Evolutionary conservation across 2,329 filamentous ascomycete genomes (phyloP).

Genomic region (Onygena corvina): DNA sequence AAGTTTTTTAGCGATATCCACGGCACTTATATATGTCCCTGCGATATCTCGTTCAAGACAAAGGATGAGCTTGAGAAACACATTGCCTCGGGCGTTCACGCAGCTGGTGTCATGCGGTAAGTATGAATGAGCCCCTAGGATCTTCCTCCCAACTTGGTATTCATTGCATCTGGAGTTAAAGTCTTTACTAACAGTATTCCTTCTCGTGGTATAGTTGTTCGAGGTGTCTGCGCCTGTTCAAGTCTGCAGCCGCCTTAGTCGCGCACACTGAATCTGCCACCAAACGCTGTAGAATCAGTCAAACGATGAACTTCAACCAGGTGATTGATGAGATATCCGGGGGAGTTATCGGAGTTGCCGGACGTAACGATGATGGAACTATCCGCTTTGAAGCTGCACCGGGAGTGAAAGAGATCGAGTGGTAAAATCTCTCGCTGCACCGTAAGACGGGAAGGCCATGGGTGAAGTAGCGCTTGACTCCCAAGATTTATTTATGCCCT

Average conservation of each 20-base stretch:
- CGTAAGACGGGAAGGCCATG: neutral
- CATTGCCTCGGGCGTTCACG: constrained; percentile 21
- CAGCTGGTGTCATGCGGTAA: constrained; percentile 17
- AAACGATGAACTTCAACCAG: constrained; percentile 22
- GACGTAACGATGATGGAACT: constrained; percentile 25
- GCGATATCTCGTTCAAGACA: constrained; percentile 21
- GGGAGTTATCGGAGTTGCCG: constrained; percentile 27
- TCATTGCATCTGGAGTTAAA: neutral
- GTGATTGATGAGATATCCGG: constrained; percentile 30
- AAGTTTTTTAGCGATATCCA: constrained; percentile 24
- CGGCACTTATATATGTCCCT: constrained; percentile 27
- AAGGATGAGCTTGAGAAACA: constrained; percentile 25
- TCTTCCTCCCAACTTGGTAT: neutral
- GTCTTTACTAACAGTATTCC: constrained; percentile 4
- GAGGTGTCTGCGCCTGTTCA: constrained; percentile 30
- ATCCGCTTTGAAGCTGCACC: constrained; percentile 24
- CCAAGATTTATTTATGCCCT: neutral
- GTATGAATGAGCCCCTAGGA: constrained; percentile 1
- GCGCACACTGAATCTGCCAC: constrained; percentile 31
- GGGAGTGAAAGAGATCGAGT: constrained; percentile 12
- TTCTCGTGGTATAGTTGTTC: constrained; percentile 24
- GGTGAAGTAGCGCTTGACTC: neutral
- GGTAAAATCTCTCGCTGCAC: constrained; percentile 7
- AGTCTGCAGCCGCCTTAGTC: constrained; percentile 28
- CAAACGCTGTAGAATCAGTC: constrained; percentile 26